phyloP scores from a whole-genome alignment of 163 green algal genomes.

The Smithsoniella earleae region DNA sequence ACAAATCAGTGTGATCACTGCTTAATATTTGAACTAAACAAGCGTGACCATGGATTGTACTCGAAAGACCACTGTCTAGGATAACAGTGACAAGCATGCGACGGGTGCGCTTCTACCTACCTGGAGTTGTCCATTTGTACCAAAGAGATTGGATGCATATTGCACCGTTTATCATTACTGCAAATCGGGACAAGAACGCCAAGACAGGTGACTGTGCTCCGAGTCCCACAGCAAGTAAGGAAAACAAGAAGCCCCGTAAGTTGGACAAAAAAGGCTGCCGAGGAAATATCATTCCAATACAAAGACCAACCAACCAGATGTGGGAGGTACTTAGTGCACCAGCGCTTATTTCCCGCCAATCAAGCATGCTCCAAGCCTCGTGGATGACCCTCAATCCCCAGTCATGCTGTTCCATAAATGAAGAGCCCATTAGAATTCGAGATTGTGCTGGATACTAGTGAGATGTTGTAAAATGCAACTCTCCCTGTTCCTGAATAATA shows the following conservation, averaged over 20 bases:
- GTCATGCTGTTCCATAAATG: too few species aligned
- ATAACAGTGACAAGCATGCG: not conserved
- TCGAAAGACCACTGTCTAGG: not conserved
- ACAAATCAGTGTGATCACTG: not conserved
- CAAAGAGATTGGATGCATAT: slow-evolving; percentile 22
- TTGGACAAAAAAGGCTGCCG: not conserved
- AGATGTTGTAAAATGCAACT: too few species aligned
- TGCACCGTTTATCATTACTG: not conserved
- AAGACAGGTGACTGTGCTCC: slow-evolving; percentile 12
- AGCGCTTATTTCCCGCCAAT: too few species aligned
- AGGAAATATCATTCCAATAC: slow-evolving; percentile 5
- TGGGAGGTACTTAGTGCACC: too few species aligned
- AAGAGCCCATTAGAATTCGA: too few species aligned
- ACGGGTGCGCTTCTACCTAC: not conserved
- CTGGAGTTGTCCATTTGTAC: not conserved
- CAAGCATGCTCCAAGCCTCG: too few species aligned
- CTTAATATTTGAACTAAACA: too few species aligned
- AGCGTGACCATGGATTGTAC: slow-evolving; percentile 1
- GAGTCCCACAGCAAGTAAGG: not conserved
- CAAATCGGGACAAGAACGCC: too few species aligned
- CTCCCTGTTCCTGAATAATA: too few species aligned
- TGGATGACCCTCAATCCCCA: too few species aligned
- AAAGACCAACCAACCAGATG: slow-evolving; percentile 20
- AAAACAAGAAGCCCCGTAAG: not conserved
- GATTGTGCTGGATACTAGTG: too few species aligned